A percentile compares a stretch with the other conserved stretches of the same genome.
These are phyloP conservation scores for Coprinopsis sp. DNA, from an alignment of 768 basidiomycete species.

Conservation along the genomic window DNA sequence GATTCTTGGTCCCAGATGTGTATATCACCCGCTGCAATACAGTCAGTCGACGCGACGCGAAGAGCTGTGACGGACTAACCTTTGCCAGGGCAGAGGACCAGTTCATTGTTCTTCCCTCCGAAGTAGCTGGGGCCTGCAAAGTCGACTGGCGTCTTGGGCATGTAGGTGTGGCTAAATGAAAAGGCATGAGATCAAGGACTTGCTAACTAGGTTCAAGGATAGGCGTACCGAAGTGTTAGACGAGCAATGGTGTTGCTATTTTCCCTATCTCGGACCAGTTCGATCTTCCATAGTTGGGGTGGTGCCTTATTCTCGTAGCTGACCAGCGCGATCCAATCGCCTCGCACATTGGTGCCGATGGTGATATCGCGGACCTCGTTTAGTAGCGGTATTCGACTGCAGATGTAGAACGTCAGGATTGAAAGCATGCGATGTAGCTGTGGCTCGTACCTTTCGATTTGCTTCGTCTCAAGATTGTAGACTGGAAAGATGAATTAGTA, in stretches of 20 bases:
- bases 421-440: background rate
- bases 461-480: conserved; percentile 60
- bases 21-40: conserved; percentile 62
- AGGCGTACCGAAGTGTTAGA: conserved; percentile 35
- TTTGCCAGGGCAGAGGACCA: conserved; percentile 77
- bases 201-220: no score
- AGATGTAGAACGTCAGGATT: conserved; percentile 5
- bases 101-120: conserved; percentile 73
- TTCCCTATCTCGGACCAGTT: conserved; percentile 53
- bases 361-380: conserved; percentile 73
- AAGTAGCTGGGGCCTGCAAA: conserved; percentile 83
- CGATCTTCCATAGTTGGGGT: conserved; percentile 76
- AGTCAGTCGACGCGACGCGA: conserved; percentile 1
- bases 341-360: conserved; percentile 42
- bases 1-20: conserved; percentile 87
- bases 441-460: conserved; percentile 54
- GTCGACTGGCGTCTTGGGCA: conserved; percentile 62
- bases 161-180: conserved; percentile 63
- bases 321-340: conserved; percentile 57
- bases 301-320: conserved; percentile 75
- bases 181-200: no score
- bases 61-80: conserved; percentile 29
- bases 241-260: conserved; percentile 29
- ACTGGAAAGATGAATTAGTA: conserved; percentile 32
- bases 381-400: conserved; percentile 66